These are phyloP conservation scores for Ceratonia siliqua DNA, from an alignment of 306 rosid species.

Conservation along the genomic window DNA sequence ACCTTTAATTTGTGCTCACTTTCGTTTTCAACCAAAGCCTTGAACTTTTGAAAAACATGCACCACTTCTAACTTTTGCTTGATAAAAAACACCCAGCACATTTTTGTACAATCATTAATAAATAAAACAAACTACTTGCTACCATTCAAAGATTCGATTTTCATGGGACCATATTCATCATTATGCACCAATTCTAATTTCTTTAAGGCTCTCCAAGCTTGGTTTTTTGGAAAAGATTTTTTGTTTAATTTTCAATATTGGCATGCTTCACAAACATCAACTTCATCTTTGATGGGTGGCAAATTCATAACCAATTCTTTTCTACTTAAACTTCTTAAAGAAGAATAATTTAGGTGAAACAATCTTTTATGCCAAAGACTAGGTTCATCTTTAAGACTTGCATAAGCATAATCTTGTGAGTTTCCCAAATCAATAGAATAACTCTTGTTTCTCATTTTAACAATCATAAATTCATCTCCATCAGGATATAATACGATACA, in stretches of 20 bases:
- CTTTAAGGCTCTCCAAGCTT: neutral
- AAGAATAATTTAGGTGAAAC: neutral
- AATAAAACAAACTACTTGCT: neutral
- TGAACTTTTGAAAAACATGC: neutral
- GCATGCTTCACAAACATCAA: neutral
- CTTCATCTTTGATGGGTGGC: neutral
- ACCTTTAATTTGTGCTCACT: neutral
- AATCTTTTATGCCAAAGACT: neutral
- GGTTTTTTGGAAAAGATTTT: neutral
- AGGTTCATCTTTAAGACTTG: neutral
- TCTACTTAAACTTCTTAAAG: no score
- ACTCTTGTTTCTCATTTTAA: neutral
- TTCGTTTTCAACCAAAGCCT: neutral
- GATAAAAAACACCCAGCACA: neutral
- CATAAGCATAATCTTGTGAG: neutral
- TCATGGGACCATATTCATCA: neutral
- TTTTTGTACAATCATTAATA: neutral
- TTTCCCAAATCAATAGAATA: neutral
- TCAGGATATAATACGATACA: neutral
- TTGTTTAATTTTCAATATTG: neutral
- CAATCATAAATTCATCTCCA: neutral
- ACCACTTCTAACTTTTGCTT: neutral
- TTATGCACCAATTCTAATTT: neutral
- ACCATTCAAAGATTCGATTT: neutral
- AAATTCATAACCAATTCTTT: no score